Conservation (phyloP, 2,329 filamentous ascomycete genomes). For the Thielaviopsis musarum region DNA sequence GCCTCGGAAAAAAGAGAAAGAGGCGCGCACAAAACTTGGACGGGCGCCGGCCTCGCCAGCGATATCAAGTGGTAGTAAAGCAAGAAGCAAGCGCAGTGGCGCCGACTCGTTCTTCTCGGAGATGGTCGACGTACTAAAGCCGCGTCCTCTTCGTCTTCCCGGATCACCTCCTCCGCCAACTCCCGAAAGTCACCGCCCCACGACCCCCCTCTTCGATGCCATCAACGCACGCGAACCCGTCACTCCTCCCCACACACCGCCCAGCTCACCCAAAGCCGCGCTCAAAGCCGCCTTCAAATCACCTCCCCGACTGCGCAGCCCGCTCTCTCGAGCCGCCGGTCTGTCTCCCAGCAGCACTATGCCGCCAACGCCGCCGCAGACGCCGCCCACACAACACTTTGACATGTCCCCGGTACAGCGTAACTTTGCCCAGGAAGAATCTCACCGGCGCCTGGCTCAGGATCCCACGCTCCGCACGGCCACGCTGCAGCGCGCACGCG, state of each 20-base stretch:
- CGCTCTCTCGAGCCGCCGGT: background rate
- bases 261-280: background rate
- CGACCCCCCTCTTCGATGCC: background rate
- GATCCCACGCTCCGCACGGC: slow-evolving; percentile 36
- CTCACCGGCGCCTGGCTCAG: slow-evolving; percentile 38
- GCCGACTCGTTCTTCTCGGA: background rate
- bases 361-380: background rate
- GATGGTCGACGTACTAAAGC: background rate
- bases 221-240: background rate
- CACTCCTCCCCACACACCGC: background rate
- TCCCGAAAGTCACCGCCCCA: background rate
- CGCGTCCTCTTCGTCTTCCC: background rate
- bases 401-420: slow-evolving; percentile 41
- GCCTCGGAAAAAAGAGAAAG: background rate
- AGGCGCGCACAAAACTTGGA: background rate
- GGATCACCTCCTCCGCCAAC: background rate
- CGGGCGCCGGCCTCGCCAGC: background rate
- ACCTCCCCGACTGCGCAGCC: background rate
- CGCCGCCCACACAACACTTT: slow-evolving; percentile 18
- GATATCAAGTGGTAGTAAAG: background rate
- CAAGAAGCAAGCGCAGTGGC: background rate
- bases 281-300: background rate
- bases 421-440: slow-evolving; percentile 38
- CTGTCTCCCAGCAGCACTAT: background rate
- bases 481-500: slow-evolving; percentile 41